phyloP scores from a whole-genome alignment of 768 basidiomycete genomes.

The Naganishia onofrii region DNA sequence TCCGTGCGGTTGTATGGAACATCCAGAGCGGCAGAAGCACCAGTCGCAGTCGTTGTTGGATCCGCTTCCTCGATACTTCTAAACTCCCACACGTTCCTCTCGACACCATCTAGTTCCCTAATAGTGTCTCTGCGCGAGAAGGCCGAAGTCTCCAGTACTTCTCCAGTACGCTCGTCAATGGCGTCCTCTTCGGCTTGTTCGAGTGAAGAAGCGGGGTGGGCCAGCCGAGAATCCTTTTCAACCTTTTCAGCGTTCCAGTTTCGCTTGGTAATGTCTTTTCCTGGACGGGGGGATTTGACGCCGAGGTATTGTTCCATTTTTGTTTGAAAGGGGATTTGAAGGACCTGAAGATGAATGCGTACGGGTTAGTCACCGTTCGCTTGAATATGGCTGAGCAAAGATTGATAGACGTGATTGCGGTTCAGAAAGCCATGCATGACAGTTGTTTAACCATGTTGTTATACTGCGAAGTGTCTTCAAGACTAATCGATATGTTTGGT shows the following conservation, averaged over 20 bases:
- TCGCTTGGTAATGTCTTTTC: conserved; percentile 29
- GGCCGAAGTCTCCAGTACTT: conserved; percentile 5
- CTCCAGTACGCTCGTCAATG: not conserved
- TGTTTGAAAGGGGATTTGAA: conserved; percentile 74
- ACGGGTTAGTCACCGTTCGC: not conserved
- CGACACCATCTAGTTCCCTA: conserved; percentile 34
- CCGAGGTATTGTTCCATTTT: conserved; percentile 81
- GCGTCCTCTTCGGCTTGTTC: conserved; percentile 44
- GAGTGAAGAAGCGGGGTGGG: conserved; percentile 35
- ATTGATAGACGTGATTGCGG: conserved; percentile 27
- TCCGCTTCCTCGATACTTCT: conserved; percentile 38
- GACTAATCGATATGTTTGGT: conserved; percentile 77
- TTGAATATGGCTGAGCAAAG: not conserved
- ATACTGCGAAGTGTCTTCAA: conserved; percentile 48
- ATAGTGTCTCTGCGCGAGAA: conserved; percentile 30
- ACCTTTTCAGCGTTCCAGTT: conserved; percentile 28
- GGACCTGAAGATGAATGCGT: conserved; percentile 44
- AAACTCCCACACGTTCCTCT: conserved; percentile 48
- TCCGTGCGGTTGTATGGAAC: conserved; percentile 28
- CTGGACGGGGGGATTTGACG: conserved; percentile 50
- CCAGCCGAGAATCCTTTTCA: conserved; percentile 31
- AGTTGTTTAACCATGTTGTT: conserved; percentile 51
- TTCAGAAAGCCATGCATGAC: conserved; percentile 55
- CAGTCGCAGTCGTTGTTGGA: not conserved
- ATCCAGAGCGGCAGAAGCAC: conserved; percentile 19